Evolutionary conservation across 2,329 filamentous ascomycete species (phyloP), one percentile per base, ranked within the genome.

Genomic region (Sphaerulina vaccinii): DNA sequence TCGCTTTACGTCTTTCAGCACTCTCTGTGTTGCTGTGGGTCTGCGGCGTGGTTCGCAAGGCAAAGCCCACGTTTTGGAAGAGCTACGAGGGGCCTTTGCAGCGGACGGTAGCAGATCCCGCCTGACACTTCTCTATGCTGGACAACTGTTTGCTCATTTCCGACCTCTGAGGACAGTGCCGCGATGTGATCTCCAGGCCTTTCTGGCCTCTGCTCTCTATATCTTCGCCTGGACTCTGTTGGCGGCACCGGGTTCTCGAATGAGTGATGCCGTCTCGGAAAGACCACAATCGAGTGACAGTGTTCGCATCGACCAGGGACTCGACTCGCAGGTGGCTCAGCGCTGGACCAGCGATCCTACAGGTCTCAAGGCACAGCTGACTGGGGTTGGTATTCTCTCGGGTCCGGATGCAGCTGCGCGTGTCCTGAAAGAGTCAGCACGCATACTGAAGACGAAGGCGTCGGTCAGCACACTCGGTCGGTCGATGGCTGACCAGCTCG

Each of bases 401-500:
- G 38, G 47, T 22, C 19, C 47, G 5, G 38, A 50, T 35, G 47
- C 47, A 35, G 38, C 47, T n/a, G 33, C 32, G 6, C 47, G 47
- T n/a, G 47, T 42, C 19, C 39, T 50, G 38, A 42, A 50, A 19
- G 47, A 36, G 38, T 38, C 47, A 18, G 47, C 47, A 15, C 39
- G 47, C 10, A 27, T 50, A 15, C 38, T 50, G 18, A 41, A 44
- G 33, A 32, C 47, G 27, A 50, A 50, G 27, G 47, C 47, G 27
- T 18, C 38, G 16, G 40, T 39, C 38, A 50, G 47, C 37, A 36
- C 40, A 21, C 39, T 50, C 38, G 47, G 47, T 11, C 27, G 39
- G 32, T 43, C 29, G 9, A 43, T 50, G 47, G 47, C 38, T 22
- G 43, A 46, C 33, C 43, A 46, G 43, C 43, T 46, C 33, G 43